Evolutionary conservation across 2,329 filamentous ascomycete genomes (phyloP).

Genomic region (Botrytis elliptica): DNA sequence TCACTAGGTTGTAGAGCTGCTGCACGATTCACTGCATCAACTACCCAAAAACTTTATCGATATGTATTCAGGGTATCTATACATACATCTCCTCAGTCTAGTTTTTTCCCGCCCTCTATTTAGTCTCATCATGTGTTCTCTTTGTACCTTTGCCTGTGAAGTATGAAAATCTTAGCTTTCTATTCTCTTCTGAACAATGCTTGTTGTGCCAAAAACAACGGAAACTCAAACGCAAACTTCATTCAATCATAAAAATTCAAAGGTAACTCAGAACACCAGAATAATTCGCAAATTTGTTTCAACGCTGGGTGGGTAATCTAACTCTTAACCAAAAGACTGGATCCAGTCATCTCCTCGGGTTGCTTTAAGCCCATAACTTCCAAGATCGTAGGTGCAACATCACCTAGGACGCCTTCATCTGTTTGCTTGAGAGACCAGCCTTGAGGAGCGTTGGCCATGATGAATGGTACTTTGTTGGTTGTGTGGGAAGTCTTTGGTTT

Average conservation of each 20-base stretch:
- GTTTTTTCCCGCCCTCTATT: slow-evolving; percentile 2
- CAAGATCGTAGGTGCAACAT: slow-evolving; percentile 93
- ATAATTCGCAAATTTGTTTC: slow-evolving; percentile 8
- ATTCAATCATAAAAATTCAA: slow-evolving; percentile 14
- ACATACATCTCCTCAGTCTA: background rate
- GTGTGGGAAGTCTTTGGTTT: slow-evolving; percentile 98
- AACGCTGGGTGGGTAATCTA: slow-evolving; percentile 33
- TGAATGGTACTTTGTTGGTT: slow-evolving; percentile 94
- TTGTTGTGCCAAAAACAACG: slow-evolving; percentile 8
- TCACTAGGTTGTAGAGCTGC: background rate
- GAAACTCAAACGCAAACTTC: slow-evolving; percentile 6
- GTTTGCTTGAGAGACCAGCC: slow-evolving; percentile 77
- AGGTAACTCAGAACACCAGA: background rate
- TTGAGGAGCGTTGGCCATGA: slow-evolving; percentile 95
- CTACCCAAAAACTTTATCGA: background rate
- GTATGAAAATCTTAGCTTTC: slow-evolving; percentile 25
- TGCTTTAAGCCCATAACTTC: slow-evolving; percentile 87
- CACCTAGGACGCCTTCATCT: slow-evolving; percentile 80
- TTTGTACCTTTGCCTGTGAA: slow-evolving; percentile 35
- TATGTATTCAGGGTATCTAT: slow-evolving; percentile 2
- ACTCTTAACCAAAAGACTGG: slow-evolving; percentile 76
- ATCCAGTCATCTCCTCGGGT: slow-evolving; percentile 89
- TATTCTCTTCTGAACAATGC: slow-evolving; percentile 19
- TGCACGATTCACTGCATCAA: background rate
- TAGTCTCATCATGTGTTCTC: slow-evolving; percentile 34